These are phyloP conservation scores for Vigna radiata DNA, from an alignment of 306 rosid genomes.

Conservation along the genomic window DNA sequence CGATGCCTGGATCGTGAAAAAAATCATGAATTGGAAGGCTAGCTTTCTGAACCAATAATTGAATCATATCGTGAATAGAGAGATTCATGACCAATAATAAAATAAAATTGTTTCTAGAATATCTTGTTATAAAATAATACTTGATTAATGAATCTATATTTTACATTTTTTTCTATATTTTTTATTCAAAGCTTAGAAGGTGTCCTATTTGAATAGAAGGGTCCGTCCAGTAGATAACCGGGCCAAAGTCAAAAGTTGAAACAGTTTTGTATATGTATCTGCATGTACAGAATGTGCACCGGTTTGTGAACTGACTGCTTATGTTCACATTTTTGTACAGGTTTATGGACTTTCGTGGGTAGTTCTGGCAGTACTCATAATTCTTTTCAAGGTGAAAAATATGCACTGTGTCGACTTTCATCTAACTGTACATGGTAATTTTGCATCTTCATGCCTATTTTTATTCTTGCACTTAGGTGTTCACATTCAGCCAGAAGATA, in stretches of 20 bases:
- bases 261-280: neutral
- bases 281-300: neutral
- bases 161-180: neutral
- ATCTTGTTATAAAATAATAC: neutral
- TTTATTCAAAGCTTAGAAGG: neutral
- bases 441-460: conserved; percentile 42
- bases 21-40: too few relatives aligned
- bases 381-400: conserved; percentile 86
- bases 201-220: neutral
- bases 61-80: too few relatives aligned
- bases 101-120: too few relatives aligned
- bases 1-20: too few relatives aligned
- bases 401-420: conserved; percentile 1
- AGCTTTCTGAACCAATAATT: too few relatives aligned
- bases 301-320: conserved; percentile 35
- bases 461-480: conserved; percentile 64
- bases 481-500: conserved; percentile 94
- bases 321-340: conserved; percentile 50
- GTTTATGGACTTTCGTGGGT: conserved; percentile 90
- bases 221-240: neutral
- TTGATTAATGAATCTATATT: neutral
- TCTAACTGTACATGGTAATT: conserved; percentile 30
- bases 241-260: neutral
- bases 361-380: conserved; percentile 70
- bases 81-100: too few relatives aligned